A percentile compares a stretch with the other conserved stretches of the same genome.
Conservation (phyloP, 345 rosid genomes). For the Citrus trifoliata region DNA sequence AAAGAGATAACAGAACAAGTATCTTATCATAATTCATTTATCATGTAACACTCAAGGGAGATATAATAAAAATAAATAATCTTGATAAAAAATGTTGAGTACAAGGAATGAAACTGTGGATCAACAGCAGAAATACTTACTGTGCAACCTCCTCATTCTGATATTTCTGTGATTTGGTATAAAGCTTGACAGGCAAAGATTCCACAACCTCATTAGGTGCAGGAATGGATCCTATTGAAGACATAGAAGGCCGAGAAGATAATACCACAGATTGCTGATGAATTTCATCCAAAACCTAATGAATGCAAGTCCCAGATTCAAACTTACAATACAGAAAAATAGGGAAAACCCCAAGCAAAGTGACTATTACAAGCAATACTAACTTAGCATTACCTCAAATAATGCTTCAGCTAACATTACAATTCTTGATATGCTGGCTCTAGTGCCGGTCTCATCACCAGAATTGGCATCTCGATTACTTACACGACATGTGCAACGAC, state of each 20-base stretch:
- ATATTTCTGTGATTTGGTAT: constrained; percentile 48
- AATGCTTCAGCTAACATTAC: constrained; percentile 98
- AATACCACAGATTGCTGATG: constrained; percentile 96
- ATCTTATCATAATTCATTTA: not conserved
- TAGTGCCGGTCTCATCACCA: constrained; percentile 65
- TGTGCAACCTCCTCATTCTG: constrained; percentile 77
- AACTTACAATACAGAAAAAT: constrained; percentile 24
- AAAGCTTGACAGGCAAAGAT: constrained; percentile 63
- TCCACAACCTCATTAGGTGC: constrained; percentile 93
- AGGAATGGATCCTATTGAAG: constrained; percentile 92
- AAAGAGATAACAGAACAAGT: not conserved
- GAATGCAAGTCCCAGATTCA: constrained; percentile 22
- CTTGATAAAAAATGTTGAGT: not conserved
- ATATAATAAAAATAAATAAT: not conserved
- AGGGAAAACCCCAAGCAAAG: not conserved
- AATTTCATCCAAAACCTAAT: constrained; percentile 98
- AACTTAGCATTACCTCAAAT: constrained; percentile 64
- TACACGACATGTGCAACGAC: constrained; percentile 73
- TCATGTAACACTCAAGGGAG: not conserved
- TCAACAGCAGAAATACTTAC: constrained; percentile 38
- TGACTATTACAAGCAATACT: not conserved
- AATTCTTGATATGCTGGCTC: constrained; percentile 97
- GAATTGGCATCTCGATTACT: constrained; percentile 50
- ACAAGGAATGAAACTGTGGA: not conserved
- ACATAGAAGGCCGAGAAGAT: constrained; percentile 82